A percentile compares a stretch with the other conserved stretches of the same genome.
Evolutionary conservation across 2,329 filamentous ascomycete species (phyloP).

Genomic region (Cladorrhinum sp.): DNA sequence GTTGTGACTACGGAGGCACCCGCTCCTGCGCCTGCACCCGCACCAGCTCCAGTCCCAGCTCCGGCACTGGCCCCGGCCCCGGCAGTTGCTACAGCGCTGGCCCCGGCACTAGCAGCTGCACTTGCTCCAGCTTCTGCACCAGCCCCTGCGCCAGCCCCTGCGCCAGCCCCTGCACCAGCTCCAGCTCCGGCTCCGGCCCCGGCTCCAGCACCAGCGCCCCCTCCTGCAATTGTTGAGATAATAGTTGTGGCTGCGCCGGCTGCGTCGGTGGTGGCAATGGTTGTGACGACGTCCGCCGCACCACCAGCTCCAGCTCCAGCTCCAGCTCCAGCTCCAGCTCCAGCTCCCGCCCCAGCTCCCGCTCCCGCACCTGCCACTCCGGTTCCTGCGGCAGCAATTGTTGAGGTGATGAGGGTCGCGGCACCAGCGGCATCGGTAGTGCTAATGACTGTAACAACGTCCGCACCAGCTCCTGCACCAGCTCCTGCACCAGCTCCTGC

Average conservation of each 20-base stretch:
- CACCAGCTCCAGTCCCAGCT: not conserved
- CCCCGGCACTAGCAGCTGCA: not conserved
- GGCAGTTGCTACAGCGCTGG: not conserved
- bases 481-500: not conserved
- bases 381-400: not conserved
- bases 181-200: not conserved
- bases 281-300: not conserved
- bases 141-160: not conserved
- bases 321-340: not conserved
- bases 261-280: not conserved
- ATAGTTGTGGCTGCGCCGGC: not conserved
- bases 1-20: not conserved
- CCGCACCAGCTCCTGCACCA: not conserved
- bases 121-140: not conserved
- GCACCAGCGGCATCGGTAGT: conserved; percentile 9
- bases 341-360: not conserved
- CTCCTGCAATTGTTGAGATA: not conserved
- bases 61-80: not conserved
- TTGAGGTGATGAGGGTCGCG: not conserved
- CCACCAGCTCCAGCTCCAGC: not conserved
- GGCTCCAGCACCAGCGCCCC: not conserved
- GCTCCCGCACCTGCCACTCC: not conserved
- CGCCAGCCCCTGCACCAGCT: not conserved
- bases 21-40: not conserved
- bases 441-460: not conserved